A percentile compares a stretch with the other conserved stretches of the same genome.
Evolutionary conservation across 768 basidiomycete species (phyloP).

Genomic region (Termitomyces sp.): DNA sequence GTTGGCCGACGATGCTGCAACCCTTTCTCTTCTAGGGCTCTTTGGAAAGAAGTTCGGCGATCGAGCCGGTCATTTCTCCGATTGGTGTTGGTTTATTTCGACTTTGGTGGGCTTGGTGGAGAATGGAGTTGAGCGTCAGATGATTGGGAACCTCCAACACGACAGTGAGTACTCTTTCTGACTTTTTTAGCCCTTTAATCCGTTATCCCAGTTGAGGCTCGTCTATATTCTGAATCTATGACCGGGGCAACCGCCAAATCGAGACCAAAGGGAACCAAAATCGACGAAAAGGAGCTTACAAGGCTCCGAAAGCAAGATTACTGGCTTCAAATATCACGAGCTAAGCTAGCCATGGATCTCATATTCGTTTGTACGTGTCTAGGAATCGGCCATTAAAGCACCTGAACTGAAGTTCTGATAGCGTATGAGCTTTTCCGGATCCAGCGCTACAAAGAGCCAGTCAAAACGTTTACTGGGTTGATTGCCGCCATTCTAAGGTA

Average conservation of each 20-base stretch:
- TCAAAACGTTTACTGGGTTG: constrained; percentile 68
- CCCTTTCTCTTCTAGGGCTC: constrained; percentile 70
- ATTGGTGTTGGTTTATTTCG: constrained; percentile 85
- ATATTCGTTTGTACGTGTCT: constrained; percentile 76
- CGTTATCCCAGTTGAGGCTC: constrained; percentile 54
- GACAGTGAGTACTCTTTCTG: constrained; percentile 43
- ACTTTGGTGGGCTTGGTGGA: constrained; percentile 81
- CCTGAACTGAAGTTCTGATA: constrained; percentile 24
- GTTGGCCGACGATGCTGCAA: constrained; percentile 74
- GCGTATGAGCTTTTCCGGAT: constrained; percentile 80
- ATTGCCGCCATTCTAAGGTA: constrained; percentile 74
- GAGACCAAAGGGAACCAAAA: constrained; percentile 50
- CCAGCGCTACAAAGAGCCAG: constrained; percentile 52
- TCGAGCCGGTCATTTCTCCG: constrained; percentile 69
- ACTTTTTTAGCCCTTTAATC: background rate
- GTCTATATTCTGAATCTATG: constrained; percentile 74
- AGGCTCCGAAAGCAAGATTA: constrained; percentile 68
- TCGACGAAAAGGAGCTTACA: constrained; percentile 68
- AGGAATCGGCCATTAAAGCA: constrained; percentile 12
- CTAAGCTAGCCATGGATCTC: constrained; percentile 79
- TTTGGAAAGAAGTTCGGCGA: constrained; percentile 61
- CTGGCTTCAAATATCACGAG: constrained; percentile 69
- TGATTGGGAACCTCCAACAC: constrained; percentile 60
- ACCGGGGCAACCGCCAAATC: constrained; percentile 67
- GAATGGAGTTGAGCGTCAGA: constrained; percentile 74